Evolutionary conservation across 768 basidiomycete genomes (phyloP).

Genomic region (Suillus cothurnatus): DNA sequence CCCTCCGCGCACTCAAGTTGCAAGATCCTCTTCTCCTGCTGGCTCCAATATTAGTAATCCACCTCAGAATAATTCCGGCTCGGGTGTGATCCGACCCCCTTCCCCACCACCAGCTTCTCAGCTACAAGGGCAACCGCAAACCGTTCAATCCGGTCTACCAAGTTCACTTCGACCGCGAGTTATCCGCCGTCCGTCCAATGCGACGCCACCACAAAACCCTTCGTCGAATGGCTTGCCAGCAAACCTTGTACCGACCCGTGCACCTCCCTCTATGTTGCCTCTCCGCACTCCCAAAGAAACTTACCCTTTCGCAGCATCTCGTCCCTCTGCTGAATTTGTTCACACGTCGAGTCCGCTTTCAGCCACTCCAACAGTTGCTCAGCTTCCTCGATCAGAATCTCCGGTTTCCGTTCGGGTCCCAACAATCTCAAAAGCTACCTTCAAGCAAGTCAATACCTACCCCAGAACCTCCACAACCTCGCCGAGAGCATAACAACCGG

Average conservation of each 20-base stretch:
- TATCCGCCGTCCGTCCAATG: slow-evolving; percentile 47
- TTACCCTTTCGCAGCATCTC: slow-evolving; percentile 14
- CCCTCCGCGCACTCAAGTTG: slow-evolving; percentile 26
- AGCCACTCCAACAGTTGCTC: slow-evolving; percentile 12
- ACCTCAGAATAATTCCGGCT: slow-evolving; percentile 26
- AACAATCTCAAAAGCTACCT: slow-evolving; percentile 28
- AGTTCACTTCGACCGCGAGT: slow-evolving; percentile 38
- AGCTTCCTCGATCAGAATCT: slow-evolving; percentile 21
- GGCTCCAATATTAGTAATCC: slow-evolving; percentile 28
- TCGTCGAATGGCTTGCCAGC: slow-evolving; percentile 29
- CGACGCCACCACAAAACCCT: slow-evolving; percentile 32
- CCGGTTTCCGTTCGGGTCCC: slow-evolving; percentile 14
- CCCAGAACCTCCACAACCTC: slow-evolving; percentile 37
- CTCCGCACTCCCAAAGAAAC: slow-evolving; percentile 19
- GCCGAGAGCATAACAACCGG: slow-evolving; percentile 65
- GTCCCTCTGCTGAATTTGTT: slow-evolving; percentile 23
- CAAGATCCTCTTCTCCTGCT: slow-evolving; percentile 39
- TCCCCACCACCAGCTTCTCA: slow-evolving; percentile 29
- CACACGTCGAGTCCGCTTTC: slow-evolving; percentile 23
- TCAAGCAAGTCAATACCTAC: slow-evolving; percentile 32
- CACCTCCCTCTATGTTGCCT: slow-evolving; percentile 27
- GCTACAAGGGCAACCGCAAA: slow-evolving; percentile 20
- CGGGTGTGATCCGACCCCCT: slow-evolving; percentile 11
- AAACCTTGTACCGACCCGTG: slow-evolving; percentile 28
- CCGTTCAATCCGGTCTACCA: slow-evolving; percentile 24